Evolutionary conservation across 345 rosid species (phyloP).

Genomic region (Moringa oleifera): DNA sequence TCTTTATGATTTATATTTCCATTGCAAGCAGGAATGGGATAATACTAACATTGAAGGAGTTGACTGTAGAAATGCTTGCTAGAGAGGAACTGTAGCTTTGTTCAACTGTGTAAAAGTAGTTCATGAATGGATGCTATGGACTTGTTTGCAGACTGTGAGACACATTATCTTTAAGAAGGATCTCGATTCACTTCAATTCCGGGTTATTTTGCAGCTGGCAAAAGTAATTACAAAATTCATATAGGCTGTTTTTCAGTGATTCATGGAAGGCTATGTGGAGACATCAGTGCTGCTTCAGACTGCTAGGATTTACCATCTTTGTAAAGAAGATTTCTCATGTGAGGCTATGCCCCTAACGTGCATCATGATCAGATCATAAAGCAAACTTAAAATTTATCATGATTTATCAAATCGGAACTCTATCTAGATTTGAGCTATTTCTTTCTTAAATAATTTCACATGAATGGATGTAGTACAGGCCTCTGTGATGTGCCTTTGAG

Average conservation of each 20-base stretch:
- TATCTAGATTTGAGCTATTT: too few relatives aligned
- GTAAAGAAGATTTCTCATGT: background rate
- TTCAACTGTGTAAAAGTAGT: slow-evolving; percentile 73
- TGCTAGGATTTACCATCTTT: background rate
- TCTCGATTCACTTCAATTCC: background rate
- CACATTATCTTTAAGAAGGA: slow-evolving; percentile 20
- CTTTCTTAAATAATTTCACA: background rate
- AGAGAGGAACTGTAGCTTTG: slow-evolving; percentile 81
- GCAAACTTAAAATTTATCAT: too few relatives aligned
- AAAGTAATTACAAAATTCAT: background rate
- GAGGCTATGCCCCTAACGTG: background rate
- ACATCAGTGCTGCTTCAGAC: background rate
- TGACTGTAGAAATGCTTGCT: slow-evolving; percentile 72
- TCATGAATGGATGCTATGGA: slow-evolving; percentile 85
- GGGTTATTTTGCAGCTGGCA: too few relatives aligned
- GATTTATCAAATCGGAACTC: too few relatives aligned
- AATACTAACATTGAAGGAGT: slow-evolving; percentile 82
- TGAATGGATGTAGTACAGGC: background rate
- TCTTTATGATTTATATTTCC: background rate
- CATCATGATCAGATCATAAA: background rate
- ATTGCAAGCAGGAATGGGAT: slow-evolving; percentile 46
- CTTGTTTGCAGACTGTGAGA: slow-evolving; percentile 75
- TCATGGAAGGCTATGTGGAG: background rate
- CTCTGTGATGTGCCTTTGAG: background rate
- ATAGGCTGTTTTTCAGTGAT: background rate